Conservation (phyloP, 441 rosid genomes). For the Rhodomyrtus psidioides region DNA sequence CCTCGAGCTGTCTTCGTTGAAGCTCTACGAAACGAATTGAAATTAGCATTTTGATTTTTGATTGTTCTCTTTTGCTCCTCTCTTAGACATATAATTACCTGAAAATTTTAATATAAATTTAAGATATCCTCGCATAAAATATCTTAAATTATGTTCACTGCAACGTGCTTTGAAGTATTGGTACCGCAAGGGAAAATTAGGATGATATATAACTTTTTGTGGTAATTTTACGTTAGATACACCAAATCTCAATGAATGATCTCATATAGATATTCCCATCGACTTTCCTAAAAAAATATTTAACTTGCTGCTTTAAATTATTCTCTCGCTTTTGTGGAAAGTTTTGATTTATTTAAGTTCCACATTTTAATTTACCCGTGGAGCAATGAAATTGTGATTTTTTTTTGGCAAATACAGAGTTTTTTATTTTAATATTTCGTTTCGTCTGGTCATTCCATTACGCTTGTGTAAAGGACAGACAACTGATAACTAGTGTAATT, state of each 20-base stretch:
- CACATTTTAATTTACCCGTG: not conserved
- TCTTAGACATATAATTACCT: not conserved
- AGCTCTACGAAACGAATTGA: not conserved
- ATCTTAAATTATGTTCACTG: too few relatives aligned
- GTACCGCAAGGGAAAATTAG: too few relatives aligned
- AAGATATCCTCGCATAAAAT: not conserved
- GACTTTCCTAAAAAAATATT: not conserved
- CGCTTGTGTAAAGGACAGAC: not conserved
- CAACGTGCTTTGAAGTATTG: too few relatives aligned
- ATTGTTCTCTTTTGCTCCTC: not conserved
- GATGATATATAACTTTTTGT: too few relatives aligned
- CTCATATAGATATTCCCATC: not conserved
- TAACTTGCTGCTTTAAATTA: not conserved
- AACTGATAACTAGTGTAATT: not conserved
- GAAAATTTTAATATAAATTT: not conserved
- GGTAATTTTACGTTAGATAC: not conserved
- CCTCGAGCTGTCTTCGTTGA: not conserved
- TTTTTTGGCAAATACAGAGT: too few relatives aligned
- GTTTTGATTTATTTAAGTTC: not conserved
- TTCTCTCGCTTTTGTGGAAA: not conserved
- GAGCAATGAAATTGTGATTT: not conserved
- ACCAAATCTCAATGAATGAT: not conserved
- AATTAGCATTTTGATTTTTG: not conserved
- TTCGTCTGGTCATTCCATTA: not conserved
- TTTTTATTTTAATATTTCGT: too few relatives aligned